Conservation (phyloP, 306 rosid species). For the Medicago ruthenica region DNA sequence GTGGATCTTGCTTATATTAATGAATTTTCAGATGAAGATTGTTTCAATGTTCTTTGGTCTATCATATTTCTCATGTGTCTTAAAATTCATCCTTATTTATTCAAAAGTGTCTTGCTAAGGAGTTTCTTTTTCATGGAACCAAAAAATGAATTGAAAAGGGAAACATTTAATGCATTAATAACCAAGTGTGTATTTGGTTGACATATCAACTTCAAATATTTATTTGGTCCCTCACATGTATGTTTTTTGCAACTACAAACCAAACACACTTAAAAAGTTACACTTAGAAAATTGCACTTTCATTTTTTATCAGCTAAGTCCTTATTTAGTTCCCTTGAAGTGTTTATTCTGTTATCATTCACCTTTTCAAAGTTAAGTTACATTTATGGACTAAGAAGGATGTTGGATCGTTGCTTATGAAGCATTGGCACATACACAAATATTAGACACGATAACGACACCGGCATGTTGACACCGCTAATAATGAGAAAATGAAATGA, state of each 20-base stretch:
- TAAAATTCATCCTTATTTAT: no score
- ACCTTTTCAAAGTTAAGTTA: no score
- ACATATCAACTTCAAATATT: neutral
- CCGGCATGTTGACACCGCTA: neutral
- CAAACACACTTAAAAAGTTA: neutral
- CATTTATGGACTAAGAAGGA: no score
- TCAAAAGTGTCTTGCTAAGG: neutral
- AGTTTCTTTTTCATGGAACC: neutral
- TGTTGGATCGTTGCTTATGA: no score
- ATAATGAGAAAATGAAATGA: neutral
- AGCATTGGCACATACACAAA: no score
- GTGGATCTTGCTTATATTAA: no score
- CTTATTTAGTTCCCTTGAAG: neutral
- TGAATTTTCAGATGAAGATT: no score
- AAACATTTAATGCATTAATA: neutral
- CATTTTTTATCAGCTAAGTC: neutral
- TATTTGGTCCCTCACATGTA: neutral
- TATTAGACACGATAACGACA: no score
- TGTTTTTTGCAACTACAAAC: neutral
- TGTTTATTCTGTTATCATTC: no score
- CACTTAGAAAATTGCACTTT: neutral
- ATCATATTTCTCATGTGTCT: no score
- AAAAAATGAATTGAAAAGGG: neutral
- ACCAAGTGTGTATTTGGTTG: constrained; percentile 5
- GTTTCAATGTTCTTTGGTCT: no score